Evolutionary conservation across 257 asterid genomes (phyloP).

Genomic region (Rhazya stricta): DNA sequence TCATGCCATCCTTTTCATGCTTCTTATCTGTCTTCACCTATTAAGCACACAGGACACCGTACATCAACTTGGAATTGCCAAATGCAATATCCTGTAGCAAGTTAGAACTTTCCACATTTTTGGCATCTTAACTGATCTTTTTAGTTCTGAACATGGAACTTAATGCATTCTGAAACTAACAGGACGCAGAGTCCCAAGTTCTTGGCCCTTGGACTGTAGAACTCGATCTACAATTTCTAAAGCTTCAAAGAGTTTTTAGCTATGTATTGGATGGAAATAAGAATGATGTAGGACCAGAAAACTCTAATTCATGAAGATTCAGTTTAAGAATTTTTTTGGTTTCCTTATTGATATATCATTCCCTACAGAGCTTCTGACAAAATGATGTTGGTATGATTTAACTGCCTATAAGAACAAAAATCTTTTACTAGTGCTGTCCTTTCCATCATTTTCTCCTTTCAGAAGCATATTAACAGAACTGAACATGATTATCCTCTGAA

Average conservation of each 20-base stretch:
- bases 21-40: neutral
- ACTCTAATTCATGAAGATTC: neutral
- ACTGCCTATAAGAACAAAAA: neutral
- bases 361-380: neutral
- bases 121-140: neutral
- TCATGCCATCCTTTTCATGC: neutral
- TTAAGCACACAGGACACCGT: neutral
- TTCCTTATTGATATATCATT: neutral
- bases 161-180: neutral
- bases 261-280: neutral
- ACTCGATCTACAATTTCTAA: neutral
- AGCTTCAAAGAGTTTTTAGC: neutral
- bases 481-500: neutral
- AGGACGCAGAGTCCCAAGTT: neutral
- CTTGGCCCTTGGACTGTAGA: neutral
- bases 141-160: neutral
- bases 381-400: neutral
- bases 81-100: neutral
- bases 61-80: neutral
- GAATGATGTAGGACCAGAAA: neutral
- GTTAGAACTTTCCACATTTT: neutral
- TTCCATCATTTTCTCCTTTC: constrained; percentile 2
- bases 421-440: neutral
- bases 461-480: neutral
- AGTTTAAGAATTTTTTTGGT: neutral